Percentiles rank a stretch among this genome's conserved stretches.
These are phyloP conservation scores for Eleusine coracana DNA, from an alignment of 176 grass and related monocot species.

Conservation along the genomic window DNA sequence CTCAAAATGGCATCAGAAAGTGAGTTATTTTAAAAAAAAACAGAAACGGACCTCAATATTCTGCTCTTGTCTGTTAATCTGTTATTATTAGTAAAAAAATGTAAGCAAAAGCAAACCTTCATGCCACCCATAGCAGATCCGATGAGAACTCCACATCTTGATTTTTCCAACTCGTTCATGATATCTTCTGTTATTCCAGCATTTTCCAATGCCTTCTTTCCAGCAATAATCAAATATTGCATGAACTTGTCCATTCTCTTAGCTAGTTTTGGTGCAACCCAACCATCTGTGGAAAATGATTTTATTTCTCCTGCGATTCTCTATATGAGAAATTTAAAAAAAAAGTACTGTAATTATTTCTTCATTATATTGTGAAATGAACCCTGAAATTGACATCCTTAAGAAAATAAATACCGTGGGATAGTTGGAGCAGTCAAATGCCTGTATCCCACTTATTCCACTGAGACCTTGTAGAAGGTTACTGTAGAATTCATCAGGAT, in stretches of 20 bases:
- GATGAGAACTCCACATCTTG: slow-evolving; percentile 89
- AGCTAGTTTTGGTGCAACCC: slow-evolving; percentile 86
- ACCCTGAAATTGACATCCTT: slow-evolving; percentile 12
- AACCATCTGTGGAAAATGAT: slow-evolving; percentile 88
- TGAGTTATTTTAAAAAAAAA: slow-evolving; percentile 8
- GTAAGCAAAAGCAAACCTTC: slow-evolving; percentile 59
- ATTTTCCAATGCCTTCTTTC: slow-evolving; percentile 94
- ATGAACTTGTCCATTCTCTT: slow-evolving; percentile 98
- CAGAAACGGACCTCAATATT: neutral
- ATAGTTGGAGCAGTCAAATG: slow-evolving; percentile 92
- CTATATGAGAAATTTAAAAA: slow-evolving; percentile 43
- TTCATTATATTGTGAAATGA: slow-evolving; percentile 28
- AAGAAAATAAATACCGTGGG: slow-evolving; percentile 65
- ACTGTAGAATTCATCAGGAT: slow-evolving; percentile 95
- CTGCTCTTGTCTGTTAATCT: neutral
- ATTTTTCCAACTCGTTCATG: slow-evolving; percentile 83
- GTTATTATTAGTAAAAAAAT: slow-evolving; percentile 15
- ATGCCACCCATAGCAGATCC: slow-evolving; percentile 99
- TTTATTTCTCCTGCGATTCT: slow-evolving; percentile 98
- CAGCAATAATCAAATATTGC: slow-evolving; percentile 89
- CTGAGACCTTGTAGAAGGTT: slow-evolving; percentile 87
- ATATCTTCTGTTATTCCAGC: slow-evolving; percentile 86
- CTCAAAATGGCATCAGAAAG: slow-evolving; percentile 38
- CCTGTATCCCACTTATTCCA: slow-evolving; percentile 88
- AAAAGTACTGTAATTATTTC: slow-evolving; percentile 15